A percentile compares a stretch with the other conserved stretches of the same genome.
These are phyloP conservation scores for Colletotrichum nymphaeae DNA, from an alignment of 2,329 filamentous ascomycete genomes.

Conservation along the genomic window DNA sequence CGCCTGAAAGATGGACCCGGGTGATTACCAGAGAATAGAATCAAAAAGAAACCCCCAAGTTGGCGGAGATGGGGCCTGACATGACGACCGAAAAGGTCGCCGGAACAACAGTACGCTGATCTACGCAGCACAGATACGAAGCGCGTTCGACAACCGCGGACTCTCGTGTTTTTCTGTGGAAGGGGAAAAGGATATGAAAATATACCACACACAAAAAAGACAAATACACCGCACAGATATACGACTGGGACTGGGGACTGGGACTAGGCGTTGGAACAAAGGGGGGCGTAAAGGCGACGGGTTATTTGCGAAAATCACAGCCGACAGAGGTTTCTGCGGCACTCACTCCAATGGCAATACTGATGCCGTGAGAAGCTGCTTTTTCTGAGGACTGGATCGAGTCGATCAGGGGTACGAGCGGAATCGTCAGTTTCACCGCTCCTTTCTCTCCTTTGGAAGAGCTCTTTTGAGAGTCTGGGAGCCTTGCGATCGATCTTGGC, in stretches of 20 bases:
- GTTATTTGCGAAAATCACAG: neutral
- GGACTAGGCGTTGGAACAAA: neutral
- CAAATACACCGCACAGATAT: neutral
- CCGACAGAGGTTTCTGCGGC: neutral
- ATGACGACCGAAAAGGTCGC: neutral
- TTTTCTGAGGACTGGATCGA: neutral
- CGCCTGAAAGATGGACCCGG: constrained; percentile 40
- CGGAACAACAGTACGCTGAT: neutral
- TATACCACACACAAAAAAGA: neutral
- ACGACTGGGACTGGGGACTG: neutral
- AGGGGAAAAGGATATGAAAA: neutral
- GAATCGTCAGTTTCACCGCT: no score
- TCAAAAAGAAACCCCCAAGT: neutral
- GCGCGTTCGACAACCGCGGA: neutral
- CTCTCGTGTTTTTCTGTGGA: neutral
- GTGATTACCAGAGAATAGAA: neutral
- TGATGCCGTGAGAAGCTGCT: neutral
- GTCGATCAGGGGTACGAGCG: neutral
- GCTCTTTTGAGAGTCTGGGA: no score
- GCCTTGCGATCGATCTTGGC: no score
- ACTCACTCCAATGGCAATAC: neutral
- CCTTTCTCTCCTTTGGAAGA: no score
- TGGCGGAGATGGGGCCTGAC: neutral
- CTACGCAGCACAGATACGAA: neutral
- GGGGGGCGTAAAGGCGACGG: neutral